phyloP scores from a whole-genome alignment of 495 filamentous ascomycete genomes.

The Cetradonia linearis region DNA sequence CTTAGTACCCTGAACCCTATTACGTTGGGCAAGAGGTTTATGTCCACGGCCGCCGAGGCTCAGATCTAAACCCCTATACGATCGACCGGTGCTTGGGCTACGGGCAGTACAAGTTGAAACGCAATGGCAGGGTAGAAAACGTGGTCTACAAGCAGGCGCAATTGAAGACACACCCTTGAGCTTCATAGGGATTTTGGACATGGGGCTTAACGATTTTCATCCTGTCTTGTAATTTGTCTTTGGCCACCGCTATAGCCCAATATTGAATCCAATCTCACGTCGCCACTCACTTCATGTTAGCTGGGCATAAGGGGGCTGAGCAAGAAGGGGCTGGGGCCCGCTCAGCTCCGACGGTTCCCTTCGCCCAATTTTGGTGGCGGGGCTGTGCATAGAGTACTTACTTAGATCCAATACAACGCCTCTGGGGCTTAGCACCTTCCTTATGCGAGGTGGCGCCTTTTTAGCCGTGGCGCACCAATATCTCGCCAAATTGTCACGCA shows the following conservation, averaged over 20 bases:
- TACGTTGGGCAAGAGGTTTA: background rate
- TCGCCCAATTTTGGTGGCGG: background rate
- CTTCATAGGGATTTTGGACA: background rate
- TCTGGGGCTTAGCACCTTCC: conserved; percentile 4
- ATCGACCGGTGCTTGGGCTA: conserved; percentile 1
- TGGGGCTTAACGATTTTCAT: background rate
- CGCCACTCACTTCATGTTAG: background rate
- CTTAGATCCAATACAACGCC: background rate
- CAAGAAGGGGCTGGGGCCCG: background rate
- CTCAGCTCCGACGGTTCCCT: background rate
- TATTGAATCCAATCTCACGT: background rate
- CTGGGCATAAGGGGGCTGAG: background rate
- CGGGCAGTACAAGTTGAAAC: conserved; percentile 12
- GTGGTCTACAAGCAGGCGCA: conserved; percentile 4
- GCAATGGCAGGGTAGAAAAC: conserved; percentile 3
- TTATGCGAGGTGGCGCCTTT: background rate
- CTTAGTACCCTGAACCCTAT: background rate
- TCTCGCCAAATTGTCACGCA: background rate
- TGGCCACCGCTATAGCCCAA: background rate
- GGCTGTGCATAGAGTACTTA: background rate
- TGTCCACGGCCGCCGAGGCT: conserved; percentile 5
- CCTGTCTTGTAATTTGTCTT: background rate
- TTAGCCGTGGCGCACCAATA: background rate
- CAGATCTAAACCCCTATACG: conserved; percentile 12
- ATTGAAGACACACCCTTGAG: background rate